A percentile compares a stretch with the other conserved stretches of the same genome.
Evolutionary conservation across 2,329 filamentous ascomycete species (phyloP).

Genomic region (Fusarium nematophilum): DNA sequence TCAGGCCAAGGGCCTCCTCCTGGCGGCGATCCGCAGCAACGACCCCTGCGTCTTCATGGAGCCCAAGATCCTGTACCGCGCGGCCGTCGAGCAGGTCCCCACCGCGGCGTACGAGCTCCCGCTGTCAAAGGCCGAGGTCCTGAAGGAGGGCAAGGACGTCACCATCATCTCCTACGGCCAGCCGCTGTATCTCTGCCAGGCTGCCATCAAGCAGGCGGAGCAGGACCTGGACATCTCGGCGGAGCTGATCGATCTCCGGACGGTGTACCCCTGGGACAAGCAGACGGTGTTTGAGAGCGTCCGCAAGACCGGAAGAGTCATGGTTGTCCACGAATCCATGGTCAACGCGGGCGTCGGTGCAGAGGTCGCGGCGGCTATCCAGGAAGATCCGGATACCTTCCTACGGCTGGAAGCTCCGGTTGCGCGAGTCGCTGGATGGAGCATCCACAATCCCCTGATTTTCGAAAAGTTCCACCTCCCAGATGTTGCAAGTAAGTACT

Average conservation of each 20-base stretch:
- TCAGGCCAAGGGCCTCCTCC: conserved; percentile 88
- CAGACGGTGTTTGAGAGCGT: conserved; percentile 84
- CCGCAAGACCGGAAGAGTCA: conserved; percentile 84
- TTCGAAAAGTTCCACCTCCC: conserved; percentile 87
- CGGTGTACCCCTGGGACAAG: conserved; percentile 92
- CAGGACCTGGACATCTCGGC: conserved; percentile 80
- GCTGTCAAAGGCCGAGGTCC: conserved; percentile 84
- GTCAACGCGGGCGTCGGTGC: conserved; percentile 90
- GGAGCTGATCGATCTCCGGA: conserved; percentile 89
- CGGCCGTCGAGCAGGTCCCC: conserved; percentile 91
- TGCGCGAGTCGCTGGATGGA: conserved; percentile 88
- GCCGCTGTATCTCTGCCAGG: conserved; percentile 84
- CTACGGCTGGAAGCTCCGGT: conserved; percentile 86
- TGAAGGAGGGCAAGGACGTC: conserved; percentile 83
- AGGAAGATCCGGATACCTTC: conserved; percentile 82
- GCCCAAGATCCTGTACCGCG: conserved; percentile 91
- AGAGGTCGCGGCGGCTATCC: conserved; percentile 88
- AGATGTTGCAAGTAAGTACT: conserved; percentile 83
- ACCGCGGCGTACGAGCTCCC: conserved; percentile 84
- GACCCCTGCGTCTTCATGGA: conserved; percentile 95
- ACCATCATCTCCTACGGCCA: conserved; percentile 92
- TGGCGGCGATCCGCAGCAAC: conserved; percentile 80
- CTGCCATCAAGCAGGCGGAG: conserved; percentile 79
- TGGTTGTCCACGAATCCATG: conserved; percentile 94
- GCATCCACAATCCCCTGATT: conserved; percentile 81